Percentiles rank a stretch among this genome's conserved stretches.
These are phyloP conservation scores for Ceratobasidium sp. DNA, from an alignment of 1,284 basidiomycete species.

Conservation along the genomic window DNA sequence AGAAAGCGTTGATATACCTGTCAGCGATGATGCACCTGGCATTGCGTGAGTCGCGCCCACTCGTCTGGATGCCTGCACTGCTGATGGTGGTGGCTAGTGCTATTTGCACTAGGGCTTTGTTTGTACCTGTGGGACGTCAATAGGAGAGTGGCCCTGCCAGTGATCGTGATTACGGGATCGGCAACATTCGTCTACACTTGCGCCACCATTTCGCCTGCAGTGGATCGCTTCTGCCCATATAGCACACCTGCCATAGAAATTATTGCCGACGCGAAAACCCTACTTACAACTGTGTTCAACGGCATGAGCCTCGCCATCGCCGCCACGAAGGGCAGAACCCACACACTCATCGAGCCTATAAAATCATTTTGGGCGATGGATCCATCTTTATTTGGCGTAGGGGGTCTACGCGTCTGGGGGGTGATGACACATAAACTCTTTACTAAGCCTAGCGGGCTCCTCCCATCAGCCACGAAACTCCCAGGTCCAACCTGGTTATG, in stretches of 20 bases:
- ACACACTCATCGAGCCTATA: too few species aligned
- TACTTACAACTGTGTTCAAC: background rate
- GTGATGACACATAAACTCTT: too few species aligned
- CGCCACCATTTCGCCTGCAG: background rate
- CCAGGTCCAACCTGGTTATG: too few species aligned
- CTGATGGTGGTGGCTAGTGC: background rate
- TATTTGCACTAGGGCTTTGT: conserved; percentile 25
- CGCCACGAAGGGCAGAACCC: too few species aligned
- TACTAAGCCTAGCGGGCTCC: too few species aligned
- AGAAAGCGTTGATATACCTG: background rate
- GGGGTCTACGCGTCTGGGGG: too few species aligned
- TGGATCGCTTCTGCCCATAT: conserved; percentile 28
- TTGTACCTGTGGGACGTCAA: conserved; percentile 15
- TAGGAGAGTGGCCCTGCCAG: background rate
- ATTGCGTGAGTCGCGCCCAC: background rate
- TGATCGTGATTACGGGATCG: background rate
- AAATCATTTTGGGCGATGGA: too few species aligned
- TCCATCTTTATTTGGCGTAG: too few species aligned
- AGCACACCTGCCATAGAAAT: conserved; percentile 3
- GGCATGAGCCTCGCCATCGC: background rate
- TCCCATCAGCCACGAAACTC: too few species aligned
- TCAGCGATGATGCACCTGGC: conserved; percentile 11
- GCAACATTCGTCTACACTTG: background rate
- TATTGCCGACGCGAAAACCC: background rate
- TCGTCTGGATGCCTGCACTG: background rate